These are phyloP conservation scores for Kurtzmaniella natalensis DNA, from an alignment of 1,139 yeast species.

Conservation along the genomic window DNA sequence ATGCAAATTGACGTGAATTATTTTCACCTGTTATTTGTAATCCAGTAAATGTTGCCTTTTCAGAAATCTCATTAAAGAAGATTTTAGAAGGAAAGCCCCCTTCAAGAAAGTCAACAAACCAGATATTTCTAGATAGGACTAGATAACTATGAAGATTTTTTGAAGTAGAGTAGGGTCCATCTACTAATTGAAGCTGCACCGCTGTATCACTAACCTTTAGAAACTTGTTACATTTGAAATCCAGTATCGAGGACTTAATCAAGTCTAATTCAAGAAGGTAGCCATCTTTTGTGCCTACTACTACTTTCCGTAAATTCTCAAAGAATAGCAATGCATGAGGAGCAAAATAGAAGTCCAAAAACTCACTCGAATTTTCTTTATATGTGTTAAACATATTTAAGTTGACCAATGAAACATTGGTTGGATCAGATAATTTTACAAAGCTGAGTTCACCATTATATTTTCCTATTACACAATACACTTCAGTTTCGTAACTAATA, in stretches of 20 bases:
- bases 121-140: slow-evolving; percentile 32
- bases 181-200: slow-evolving; percentile 13
- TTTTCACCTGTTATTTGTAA: slow-evolving; percentile 12
- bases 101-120: slow-evolving; percentile 36
- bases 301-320: slow-evolving; percentile 8
- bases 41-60: slow-evolving; percentile 16
- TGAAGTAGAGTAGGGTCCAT: too few species aligned
- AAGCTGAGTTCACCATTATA: slow-evolving; percentile 4
- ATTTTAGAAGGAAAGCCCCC: slow-evolving; percentile 37
- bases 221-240: slow-evolving; percentile 13
- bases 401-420: neutral
- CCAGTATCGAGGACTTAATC: too few species aligned
- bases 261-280: slow-evolving; percentile 10
- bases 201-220: slow-evolving; percentile 25
- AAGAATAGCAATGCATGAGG: slow-evolving; percentile 17
- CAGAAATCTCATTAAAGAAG: slow-evolving; percentile 34
- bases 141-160: neutral
- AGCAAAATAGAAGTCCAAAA: slow-evolving; percentile 10
- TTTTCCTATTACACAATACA: slow-evolving; percentile 14
- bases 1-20: slow-evolving; percentile 18
- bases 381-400: slow-evolving; percentile 9
- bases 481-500: slow-evolving; percentile 4
- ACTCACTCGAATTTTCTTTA: neutral
- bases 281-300: slow-evolving; percentile 32
- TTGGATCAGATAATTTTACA: neutral